A percentile compares a stretch with the other conserved stretches of the same genome.
These are phyloP conservation scores for Priceomyces fermenticarens DNA, from an alignment of 805 yeast genomes.

Conservation along the genomic window DNA sequence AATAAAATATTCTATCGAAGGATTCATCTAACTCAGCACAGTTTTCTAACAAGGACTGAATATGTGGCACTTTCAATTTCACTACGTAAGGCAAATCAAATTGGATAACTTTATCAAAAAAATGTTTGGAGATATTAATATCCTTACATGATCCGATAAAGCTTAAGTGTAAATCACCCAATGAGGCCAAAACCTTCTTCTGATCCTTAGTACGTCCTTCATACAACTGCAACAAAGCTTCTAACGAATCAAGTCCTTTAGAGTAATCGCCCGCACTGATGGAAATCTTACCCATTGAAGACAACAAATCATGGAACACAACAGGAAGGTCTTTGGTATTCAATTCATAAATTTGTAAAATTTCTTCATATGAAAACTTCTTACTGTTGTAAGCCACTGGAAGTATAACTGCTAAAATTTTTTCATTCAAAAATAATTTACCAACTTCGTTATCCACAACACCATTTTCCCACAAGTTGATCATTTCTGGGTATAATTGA, in stretches of 20 bases:
- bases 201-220: constrained; percentile 22
- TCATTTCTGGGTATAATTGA: constrained; percentile 59
- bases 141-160: constrained; percentile 79
- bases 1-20: constrained; percentile 53
- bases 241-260: constrained; percentile 63
- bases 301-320: constrained; percentile 49
- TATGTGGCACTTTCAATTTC: constrained; percentile 69
- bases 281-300: constrained; percentile 74
- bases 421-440: constrained; percentile 53
- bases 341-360: constrained; percentile 53
- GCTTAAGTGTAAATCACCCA: constrained; percentile 71
- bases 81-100: constrained; percentile 71
- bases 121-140: constrained; percentile 64
- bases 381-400: constrained; percentile 64
- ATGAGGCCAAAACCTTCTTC: constrained; percentile 42
- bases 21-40: constrained; percentile 56
- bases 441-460: constrained; percentile 42
- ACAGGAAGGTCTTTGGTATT: constrained; percentile 28
- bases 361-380: constrained; percentile 57
- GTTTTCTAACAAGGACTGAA: constrained; percentile 60
- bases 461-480: constrained; percentile 68
- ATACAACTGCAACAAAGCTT: constrained; percentile 52
- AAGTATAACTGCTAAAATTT: constrained; percentile 65
- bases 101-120: constrained; percentile 69
- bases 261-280: constrained; percentile 61